Base-by-base conservation (phyloP, 129 eudicot genomes). In the Centaurea solstitialis region DNA sequence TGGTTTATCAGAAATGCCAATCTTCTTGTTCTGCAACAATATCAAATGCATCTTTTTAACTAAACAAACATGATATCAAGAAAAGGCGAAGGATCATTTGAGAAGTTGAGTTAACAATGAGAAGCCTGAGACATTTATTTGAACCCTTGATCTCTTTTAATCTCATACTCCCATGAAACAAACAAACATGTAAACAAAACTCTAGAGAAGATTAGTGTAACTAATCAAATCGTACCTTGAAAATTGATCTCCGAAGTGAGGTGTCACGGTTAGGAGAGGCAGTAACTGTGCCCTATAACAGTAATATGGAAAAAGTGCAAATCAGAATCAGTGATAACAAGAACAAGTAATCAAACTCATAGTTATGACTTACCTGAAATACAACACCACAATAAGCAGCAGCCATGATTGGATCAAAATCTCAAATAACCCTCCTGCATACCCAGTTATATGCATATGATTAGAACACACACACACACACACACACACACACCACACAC, bases 1-100 rank as follows among this genome's bases (percentile, higher is more conserved):
- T 89, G 87, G 76, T 68, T 85, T 91, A 33, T 90, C 93, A 28
- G 73, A 41, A 75, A 88, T 86, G 66, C 83, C 79, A 53, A 90
- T 68, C 73, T 75, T 86, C 12, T 82, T 84, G 8, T 74, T 77
- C 99, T 94, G 94, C 83, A 86, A 77, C 33, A 77, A 70, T 72
- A 88, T 76, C 43, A 40, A 33, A 33, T 33, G 37, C 37, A 33
- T 33, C 37, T 33, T 3, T 33, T 33, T 33, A 33, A 33, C 5
- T 33, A 33, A 33, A 33, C 37, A 33, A 33, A 2, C 37, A 33
- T 33, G 37, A 33, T 33, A 33, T 4, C 37, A 33, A 33, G 37
- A 33, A 33, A 33, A 33, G 37, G 37, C 5, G 37, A 33, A 33
- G 1, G 4, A 33, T 33, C 37, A 5, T 33, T 3, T 33, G 37